Base-by-base conservation (phyloP, 352 stramenopile genomes). In the Phytophthora ramorum region DNA sequence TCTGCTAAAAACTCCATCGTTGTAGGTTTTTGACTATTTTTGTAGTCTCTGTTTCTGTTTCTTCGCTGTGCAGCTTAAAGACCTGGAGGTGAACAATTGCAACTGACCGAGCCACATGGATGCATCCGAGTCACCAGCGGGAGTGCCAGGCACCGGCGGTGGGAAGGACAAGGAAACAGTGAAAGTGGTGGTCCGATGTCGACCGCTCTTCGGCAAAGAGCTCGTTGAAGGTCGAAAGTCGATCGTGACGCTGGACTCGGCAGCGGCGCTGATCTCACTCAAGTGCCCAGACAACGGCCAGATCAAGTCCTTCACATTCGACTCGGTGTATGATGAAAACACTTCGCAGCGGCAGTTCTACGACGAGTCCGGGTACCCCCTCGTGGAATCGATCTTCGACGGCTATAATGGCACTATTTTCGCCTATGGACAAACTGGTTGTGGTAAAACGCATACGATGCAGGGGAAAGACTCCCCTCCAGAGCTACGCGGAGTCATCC, bases 331-430 rank as follows among this genome's bases (percentile, higher is more conserved):
- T 50, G 91, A 96, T 47, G 87, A 96, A 68, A 88, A 63, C 54
- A 95, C 81, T 14, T 92, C 87, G 14, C 84, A 95, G 62, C 83
- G 81, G 6, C 83, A 92, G 76, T 93, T 95, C 75, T 95, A 95
- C 72, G 85, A 95, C 51, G 88, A 96, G 49, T 89, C 88, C 6
- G 89, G 78, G 17, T 95, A 92, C 60, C 88, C 88, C 17, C 75
- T 97, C 10, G 87, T 97, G 5, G 91, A 97, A 54, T 97, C 87
- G 63, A 92, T 97, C 50, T 92, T 97, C 47, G 84, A 95, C 49
- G 91, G 91, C 38, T 97, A 95, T 68, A 97, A 97, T 51, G 91
- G 91, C 47, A 97, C 91, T 6, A 97, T 97, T 50, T 97, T 97
- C 68, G 90, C 91, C 1, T 97, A 97, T 53, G 91, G 88, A 20